phyloP scores from a whole-genome alignment of 805 yeast species.

The Babjeviella inositovora region DNA sequence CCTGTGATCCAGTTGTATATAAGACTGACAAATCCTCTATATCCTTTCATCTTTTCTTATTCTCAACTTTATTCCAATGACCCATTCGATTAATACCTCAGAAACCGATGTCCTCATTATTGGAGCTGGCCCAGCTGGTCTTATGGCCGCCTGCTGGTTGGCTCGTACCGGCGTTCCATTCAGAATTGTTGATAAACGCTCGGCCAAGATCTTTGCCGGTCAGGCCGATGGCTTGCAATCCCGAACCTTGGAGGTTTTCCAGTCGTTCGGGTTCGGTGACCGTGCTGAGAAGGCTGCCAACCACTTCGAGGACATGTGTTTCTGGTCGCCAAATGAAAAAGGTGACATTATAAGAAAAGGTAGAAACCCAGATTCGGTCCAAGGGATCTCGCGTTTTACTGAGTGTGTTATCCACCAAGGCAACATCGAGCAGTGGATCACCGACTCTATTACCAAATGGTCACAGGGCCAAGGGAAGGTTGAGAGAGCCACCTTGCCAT shows the following conservation, averaged over 20 bases:
- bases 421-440: conserved; percentile 10
- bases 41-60: too few species aligned
- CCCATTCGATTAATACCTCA: too few species aligned
- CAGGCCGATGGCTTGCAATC: conserved; percentile 17
- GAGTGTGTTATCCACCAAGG: conserved; percentile 14
- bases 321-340: conserved; percentile 12
- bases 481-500: conserved; percentile 7
- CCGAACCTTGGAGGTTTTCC: conserved; percentile 12
- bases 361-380: conserved; percentile 9
- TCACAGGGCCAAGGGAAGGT: conserved; percentile 4
- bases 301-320: conserved; percentile 11
- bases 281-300: conserved; percentile 9
- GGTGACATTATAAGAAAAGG: conserved; percentile 10
- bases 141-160: conserved; percentile 13
- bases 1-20: too few species aligned
- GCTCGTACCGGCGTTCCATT: conserved; percentile 12
- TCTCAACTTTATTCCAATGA: too few species aligned
- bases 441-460: conserved; percentile 8
- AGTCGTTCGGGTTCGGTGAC: conserved; percentile 10
- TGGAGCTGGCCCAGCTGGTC: conserved; percentile 20
- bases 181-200: conserved; percentile 13
- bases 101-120: conserved; percentile 16
- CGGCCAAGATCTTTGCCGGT: conserved; percentile 10
- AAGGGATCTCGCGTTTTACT: conserved; percentile 11
- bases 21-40: too few species aligned